These are phyloP conservation scores for Daedaleopsis sinensis DNA, from an alignment of 768 basidiomycete genomes.

Conservation along the genomic window DNA sequence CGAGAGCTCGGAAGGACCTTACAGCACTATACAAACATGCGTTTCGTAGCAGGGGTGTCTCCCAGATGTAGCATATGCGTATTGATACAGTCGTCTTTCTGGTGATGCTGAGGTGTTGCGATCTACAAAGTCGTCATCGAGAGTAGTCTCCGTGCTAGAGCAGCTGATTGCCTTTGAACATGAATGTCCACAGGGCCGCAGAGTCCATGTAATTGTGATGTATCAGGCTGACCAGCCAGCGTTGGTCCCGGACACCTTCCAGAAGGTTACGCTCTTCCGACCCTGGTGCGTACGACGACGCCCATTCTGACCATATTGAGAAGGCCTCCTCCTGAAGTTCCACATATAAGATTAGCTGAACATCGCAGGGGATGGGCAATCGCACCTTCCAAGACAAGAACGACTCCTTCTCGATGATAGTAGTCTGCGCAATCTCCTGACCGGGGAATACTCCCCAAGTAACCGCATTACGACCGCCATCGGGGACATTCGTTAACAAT, in stretches of 20 bases:
- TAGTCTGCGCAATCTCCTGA: constrained; percentile 94
- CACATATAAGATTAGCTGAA: neutral
- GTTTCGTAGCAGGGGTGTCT: neutral
- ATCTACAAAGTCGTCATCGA: too few relatives aligned
- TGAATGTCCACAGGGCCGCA: constrained; percentile 82
- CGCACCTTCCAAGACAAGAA: constrained; percentile 96
- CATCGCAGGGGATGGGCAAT: neutral
- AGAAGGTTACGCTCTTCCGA: constrained; percentile 77
- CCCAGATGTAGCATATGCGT: neutral
- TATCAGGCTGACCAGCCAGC: constrained; percentile 91
- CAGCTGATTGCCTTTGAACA: constrained; percentile 47
- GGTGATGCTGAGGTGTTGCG: neutral
- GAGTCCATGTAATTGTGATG: constrained; percentile 91
- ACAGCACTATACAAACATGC: neutral
- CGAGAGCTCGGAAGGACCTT: too few relatives aligned
- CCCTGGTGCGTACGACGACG: constrained; percentile 76
- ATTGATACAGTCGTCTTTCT: neutral
- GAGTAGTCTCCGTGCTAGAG: constrained; percentile 1
- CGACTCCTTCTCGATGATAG: constrained; percentile 93
- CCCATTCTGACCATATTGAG: constrained; percentile 95
- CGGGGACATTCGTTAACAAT: constrained; percentile 74
- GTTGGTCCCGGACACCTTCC: constrained; percentile 65
- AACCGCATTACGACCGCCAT: constrained; percentile 87
- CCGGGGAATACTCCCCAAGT: constrained; percentile 99
- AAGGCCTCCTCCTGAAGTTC: constrained; percentile 87